A percentile compares a stretch with the other conserved stretches of the same genome.
These are phyloP conservation scores for Leishmania turanica DNA, from an alignment of 208 protist species.

Conservation along the genomic window DNA sequence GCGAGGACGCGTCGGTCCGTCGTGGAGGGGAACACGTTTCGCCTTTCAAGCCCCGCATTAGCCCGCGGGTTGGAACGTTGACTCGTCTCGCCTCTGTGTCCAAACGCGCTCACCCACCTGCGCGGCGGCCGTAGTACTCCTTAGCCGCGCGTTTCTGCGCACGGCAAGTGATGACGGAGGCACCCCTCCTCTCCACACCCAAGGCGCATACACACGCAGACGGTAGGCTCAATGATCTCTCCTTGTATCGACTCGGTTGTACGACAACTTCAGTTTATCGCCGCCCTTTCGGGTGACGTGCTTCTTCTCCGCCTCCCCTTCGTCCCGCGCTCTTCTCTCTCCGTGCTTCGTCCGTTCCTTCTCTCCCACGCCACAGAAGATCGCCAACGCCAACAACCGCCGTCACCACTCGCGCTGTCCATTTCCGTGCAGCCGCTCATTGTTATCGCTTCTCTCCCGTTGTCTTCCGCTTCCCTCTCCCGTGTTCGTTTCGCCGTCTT, in stretches of 20 bases:
- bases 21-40: background rate
- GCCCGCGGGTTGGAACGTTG: background rate
- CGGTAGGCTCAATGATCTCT: background rate
- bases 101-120: background rate
- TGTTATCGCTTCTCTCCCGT: background rate
- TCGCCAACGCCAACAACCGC: background rate
- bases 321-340: background rate
- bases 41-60: background rate
- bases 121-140: conserved; percentile 4
- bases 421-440: background rate
- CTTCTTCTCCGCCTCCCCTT: background rate
- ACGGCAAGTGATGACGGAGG: background rate
- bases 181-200: background rate
- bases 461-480: background rate
- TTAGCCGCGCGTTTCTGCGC: conserved; percentile 15
- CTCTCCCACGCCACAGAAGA: background rate
- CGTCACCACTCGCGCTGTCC: background rate
- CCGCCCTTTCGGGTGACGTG: background rate
- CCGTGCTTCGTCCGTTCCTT: background rate
- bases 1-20: background rate
- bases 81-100: background rate
- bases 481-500: background rate
- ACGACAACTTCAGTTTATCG: background rate
- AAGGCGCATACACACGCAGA: background rate
- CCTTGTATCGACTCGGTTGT: background rate